These are phyloP conservation scores for Lachancea sp. DNA, from an alignment of 805 yeast genomes.

Conservation along the genomic window DNA sequence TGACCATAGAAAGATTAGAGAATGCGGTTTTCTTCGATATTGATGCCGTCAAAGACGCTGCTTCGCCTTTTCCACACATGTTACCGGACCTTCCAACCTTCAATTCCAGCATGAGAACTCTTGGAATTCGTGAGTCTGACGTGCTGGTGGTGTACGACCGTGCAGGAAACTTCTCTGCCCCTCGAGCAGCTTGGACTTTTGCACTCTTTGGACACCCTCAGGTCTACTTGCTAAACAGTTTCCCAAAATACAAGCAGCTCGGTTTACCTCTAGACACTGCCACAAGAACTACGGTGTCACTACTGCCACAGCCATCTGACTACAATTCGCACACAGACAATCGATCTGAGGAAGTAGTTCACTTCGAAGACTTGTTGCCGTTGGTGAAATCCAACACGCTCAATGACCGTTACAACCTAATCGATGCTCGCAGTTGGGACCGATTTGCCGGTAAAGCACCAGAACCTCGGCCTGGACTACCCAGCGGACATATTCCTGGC, in stretches of 20 bases:
- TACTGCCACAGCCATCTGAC: constrained; percentile 17
- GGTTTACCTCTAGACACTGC: constrained; percentile 43
- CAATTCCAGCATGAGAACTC: constrained; percentile 41
- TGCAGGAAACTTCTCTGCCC: constrained; percentile 77
- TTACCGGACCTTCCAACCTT: constrained; percentile 59
- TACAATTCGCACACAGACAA: constrained; percentile 35
- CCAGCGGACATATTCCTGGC: constrained; percentile 87
- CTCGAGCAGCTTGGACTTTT: constrained; percentile 90
- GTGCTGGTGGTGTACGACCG: constrained; percentile 76
- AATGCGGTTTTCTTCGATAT: constrained; percentile 72
- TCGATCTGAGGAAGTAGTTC: constrained; percentile 46
- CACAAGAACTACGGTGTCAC: constrained; percentile 12
- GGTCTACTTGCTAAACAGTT: constrained; percentile 68
- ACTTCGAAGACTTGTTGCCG: constrained; percentile 58
- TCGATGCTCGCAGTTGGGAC: constrained; percentile 77
- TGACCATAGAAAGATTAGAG: constrained; percentile 51
- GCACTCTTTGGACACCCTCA: constrained; percentile 68
- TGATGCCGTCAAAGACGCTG: constrained; percentile 55
- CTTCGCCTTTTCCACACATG: constrained; percentile 83
- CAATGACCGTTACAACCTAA: constrained; percentile 43
- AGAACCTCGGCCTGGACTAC: constrained; percentile 83
- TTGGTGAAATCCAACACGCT: constrained; percentile 47
- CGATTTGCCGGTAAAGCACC: constrained; percentile 76
- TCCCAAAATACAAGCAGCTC: constrained; percentile 40
- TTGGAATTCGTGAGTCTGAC: constrained; percentile 56